Evolutionary conservation across 345 rosid species (phyloP).

Genomic region (Pugionium cornutum): DNA sequence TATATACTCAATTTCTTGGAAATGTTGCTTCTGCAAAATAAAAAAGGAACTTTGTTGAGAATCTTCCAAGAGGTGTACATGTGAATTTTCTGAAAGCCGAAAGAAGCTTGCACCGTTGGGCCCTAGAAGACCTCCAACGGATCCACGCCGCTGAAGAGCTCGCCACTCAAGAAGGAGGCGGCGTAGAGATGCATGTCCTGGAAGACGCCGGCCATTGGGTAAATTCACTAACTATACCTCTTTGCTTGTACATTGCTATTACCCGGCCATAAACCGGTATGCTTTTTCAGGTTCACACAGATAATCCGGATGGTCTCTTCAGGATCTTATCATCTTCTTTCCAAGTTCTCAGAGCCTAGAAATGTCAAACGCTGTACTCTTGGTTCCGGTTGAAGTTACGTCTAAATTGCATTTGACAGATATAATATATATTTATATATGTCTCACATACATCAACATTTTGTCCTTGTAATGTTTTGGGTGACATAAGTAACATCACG

Average conservation of each 20-base stretch:
- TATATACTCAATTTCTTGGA: slow-evolving; percentile 13
- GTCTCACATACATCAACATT: slow-evolving; percentile 9
- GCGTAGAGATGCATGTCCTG: slow-evolving; percentile 93
- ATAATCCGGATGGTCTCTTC: slow-evolving; percentile 95
- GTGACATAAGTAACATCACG: slow-evolving; percentile 22
- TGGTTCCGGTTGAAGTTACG: slow-evolving; percentile 10
- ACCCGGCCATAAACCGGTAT: not conserved
- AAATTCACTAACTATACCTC: slow-evolving; percentile 21
- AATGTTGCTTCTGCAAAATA: slow-evolving; percentile 20
- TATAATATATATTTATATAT: not conserved
- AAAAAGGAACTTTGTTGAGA: slow-evolving; percentile 80
- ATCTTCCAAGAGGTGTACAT: slow-evolving; percentile 84
- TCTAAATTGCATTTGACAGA: slow-evolving; percentile 10
- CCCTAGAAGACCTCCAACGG: slow-evolving; percentile 84
- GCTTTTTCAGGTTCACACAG: slow-evolving; percentile 73
- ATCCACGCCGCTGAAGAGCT: slow-evolving; percentile 89
- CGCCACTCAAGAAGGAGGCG: slow-evolving; percentile 87
- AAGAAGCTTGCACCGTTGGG: slow-evolving; percentile 97
- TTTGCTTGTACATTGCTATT: slow-evolving; percentile 15
- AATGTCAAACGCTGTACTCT: not conserved
- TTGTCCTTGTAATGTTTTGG: slow-evolving; percentile 16
- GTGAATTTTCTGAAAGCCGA: slow-evolving; percentile 91
- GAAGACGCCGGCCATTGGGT: slow-evolving; percentile 99
- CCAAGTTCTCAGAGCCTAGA: slow-evolving; percentile 47
- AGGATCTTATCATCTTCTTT: slow-evolving; percentile 82